Percentiles rank a stretch among this genome's conserved stretches.
Conservation (phyloP, 192 early-diverging fungal genomes). For the Linnemannia elongata region DNA sequence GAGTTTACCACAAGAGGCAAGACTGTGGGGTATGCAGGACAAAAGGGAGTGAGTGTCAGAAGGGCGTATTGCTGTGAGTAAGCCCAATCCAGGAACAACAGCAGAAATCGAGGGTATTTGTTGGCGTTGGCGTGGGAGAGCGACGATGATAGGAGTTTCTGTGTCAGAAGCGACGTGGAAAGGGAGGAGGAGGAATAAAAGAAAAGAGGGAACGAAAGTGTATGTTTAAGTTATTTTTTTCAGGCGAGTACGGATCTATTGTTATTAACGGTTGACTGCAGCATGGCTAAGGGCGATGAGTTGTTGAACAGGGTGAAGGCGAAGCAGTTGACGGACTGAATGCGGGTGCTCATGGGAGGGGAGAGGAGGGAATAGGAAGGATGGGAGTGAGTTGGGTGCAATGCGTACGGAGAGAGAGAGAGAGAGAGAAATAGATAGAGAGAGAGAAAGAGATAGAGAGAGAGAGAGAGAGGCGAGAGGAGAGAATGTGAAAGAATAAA, state of each 20-base stretch:
- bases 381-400: background rate
- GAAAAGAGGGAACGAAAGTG: background rate
- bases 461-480: no score
- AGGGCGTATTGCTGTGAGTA: background rate
- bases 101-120: background rate
- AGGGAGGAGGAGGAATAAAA: background rate
- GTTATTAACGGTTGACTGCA: background rate
- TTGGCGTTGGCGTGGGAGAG: background rate
- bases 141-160: background rate
- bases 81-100: slow-evolving; percentile 2
- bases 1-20: background rate
- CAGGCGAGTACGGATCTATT: background rate
- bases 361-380: background rate
- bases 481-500: background rate
- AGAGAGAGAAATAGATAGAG: no score
- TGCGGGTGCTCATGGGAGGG: background rate
- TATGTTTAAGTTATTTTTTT: background rate
- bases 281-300: slow-evolving; percentile 2
- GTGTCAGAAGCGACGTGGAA: no score
- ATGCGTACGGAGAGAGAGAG: background rate
- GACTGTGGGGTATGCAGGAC: background rate
- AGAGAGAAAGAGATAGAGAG: no score
- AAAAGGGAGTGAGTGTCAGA: background rate
- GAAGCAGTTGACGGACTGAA: background rate
- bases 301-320: slow-evolving; percentile 6